phyloP scores from a whole-genome alignment of 116 monocot species.

The Papilionanthe hybrid region DNA sequence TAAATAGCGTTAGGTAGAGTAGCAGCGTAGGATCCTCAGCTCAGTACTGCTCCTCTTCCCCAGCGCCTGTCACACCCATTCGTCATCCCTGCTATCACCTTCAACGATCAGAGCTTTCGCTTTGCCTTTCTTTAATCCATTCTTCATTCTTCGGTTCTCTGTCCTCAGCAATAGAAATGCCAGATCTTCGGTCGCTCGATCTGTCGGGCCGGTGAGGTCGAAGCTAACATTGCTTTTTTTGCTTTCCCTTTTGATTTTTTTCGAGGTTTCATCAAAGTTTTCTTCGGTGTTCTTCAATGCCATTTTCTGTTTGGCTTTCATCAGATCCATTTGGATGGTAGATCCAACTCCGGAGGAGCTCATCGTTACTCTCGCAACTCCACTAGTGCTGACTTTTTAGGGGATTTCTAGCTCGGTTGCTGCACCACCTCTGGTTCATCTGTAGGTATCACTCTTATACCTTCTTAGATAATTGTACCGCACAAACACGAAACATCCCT shows the following conservation, averaged over 20 bases:
- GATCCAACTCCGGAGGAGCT: neutral
- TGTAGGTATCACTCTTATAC: neutral
- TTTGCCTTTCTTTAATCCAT: neutral
- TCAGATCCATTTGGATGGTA: neutral
- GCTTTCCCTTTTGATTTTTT: neutral
- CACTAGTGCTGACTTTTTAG: neutral
- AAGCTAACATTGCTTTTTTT: neutral
- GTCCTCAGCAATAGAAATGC: neutral
- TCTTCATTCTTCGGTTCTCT: neutral
- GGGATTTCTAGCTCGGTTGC: neutral
- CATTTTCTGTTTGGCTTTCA: conserved; percentile 2
- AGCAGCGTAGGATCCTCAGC: too few relatives aligned
- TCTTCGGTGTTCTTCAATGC: neutral
- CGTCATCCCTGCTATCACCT: too few relatives aligned
- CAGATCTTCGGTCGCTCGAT: neutral
- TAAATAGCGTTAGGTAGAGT: too few relatives aligned
- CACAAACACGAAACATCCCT: neutral
- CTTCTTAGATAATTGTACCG: neutral
- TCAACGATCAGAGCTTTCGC: too few relatives aligned
- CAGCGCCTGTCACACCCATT: too few relatives aligned
- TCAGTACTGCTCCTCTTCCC: too few relatives aligned
- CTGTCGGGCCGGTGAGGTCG: neutral
- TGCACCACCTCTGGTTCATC: neutral
- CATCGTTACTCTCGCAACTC: neutral
- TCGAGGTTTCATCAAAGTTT: neutral